Evolutionary conservation across 1,284 basidiomycete genomes (phyloP).

Genomic region (Schizophyllum commune): DNA sequence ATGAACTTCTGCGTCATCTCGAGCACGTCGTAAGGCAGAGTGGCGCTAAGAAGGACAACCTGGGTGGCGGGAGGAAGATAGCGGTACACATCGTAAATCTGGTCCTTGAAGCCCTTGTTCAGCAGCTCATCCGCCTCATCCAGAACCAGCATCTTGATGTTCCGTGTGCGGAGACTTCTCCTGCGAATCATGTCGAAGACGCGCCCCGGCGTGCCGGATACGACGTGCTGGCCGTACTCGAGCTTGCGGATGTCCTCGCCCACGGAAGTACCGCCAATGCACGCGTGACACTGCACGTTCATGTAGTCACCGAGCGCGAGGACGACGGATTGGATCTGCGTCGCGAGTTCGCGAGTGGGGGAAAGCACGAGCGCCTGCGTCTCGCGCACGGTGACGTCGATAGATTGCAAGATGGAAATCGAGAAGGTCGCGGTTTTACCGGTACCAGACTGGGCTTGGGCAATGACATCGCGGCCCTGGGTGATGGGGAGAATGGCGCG

Average conservation of each 20-base stretch:
- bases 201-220: constrained; percentile 95
- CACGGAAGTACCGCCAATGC: constrained; percentile 96
- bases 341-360: constrained; percentile 91
- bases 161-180: constrained; percentile 87
- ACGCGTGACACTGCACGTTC: constrained; percentile 99
- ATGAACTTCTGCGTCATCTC: constrained; percentile 99
- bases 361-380: constrained; percentile 96
- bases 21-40: constrained; percentile 93
- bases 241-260: constrained; percentile 98
- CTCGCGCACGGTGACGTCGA: constrained; percentile 93
- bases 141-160: constrained; percentile 99
- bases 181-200: constrained; percentile 99
- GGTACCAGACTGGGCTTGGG: constrained; percentile 98
- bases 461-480: constrained; percentile 93
- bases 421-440: constrained; percentile 99
- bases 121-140: constrained; percentile 98
- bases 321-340: constrained; percentile 98
- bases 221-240: constrained; percentile 97
- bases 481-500: constrained; percentile 95
- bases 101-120: constrained; percentile 99
- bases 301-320: constrained; percentile 97
- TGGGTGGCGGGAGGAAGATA: constrained; percentile 98
- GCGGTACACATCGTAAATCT: constrained; percentile 99
- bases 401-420: constrained; percentile 90
- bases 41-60: constrained; percentile 94